Evolutionary conservation across 1,284 basidiomycete species (phyloP), one percentile per base, ranked within the genome.

Genomic region (Pseudozyma thailandica): DNA sequence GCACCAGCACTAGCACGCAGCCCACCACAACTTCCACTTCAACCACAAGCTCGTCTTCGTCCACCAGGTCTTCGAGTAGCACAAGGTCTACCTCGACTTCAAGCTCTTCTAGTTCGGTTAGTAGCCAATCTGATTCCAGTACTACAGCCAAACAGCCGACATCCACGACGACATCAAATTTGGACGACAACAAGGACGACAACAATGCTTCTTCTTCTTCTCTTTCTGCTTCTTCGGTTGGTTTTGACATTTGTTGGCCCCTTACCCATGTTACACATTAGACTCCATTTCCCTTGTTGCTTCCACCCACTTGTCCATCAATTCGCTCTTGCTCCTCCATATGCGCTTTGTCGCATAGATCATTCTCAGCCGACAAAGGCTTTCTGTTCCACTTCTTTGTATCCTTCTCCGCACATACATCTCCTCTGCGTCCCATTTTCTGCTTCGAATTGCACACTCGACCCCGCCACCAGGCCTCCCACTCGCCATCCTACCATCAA

Each of bases 261-360:
- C 25, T 27, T 15, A 35, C n/a, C 18, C 50, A 41, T 62, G 39
- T 62, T 30, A 53, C 55, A 42, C 30, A 35, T 44, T 65, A 55
- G 45, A n/a, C 33, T 43, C 31, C 31, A 6, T 5, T n/a, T 16
- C 16, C 47, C 49, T 20, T 65, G 62, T 61, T 58, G 49, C 44
- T 44, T 35, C 44, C 46, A 54, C 30, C 23, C 68, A 60, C 68
- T 60, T 63, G 57, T 54, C 39, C 44, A 48, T 43, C 2, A 23
- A 4, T 26, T 8, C 27, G n/a, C 30, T 31, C 30, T 31, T 18
- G 27, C 26, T 6, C 25, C 16, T 13, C 38, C 54, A 33, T 26
- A 48, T 64, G 54, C 65, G 50, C 43, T 41, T 41, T 2, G 26
- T 47, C 62, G 56, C 62, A 65, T n/a, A 65, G 30, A 55, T 59